Base-by-base conservation (phyloP, 495 filamentous ascomycete genomes). In the Jackrogersella multiformis region DNA sequence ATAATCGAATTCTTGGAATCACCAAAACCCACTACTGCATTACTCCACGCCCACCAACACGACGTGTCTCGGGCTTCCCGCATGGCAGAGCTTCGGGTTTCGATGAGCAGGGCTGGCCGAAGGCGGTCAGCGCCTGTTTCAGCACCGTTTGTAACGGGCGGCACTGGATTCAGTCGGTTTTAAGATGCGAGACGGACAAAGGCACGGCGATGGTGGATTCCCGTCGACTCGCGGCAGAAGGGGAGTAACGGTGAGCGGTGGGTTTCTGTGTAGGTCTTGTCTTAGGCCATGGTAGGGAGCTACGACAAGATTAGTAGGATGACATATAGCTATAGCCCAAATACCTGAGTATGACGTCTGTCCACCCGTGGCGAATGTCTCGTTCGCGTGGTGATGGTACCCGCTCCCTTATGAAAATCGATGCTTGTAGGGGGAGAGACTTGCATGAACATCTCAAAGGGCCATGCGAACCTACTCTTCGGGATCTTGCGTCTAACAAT, bases 401-500 rank as follows among this genome's bases (percentile, higher is more conserved):
- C 18, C 7, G 36, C 7, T 23, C 24, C 1, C 12, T 2, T 38
- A 5, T 26, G 42, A 56, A 61, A 45, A 53, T 28, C 34, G 16
- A 20, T 20, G 45, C 26, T 8, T 35, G 21, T 26, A 16, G 30
- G 10, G n/a, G 44, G 49, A 42, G 16, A 69, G 61, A 69, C 66
- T 41, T 57, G 56, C 56, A 52, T 56, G 23, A 24, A 24, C 35
- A 13, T 39, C 5, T 42, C 36, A 55, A 65, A 69, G 49, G 35
- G 38, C 12, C 13, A 35, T 48, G 36, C 8, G 24, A 39, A 58
- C 46, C 24, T 28, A 21, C 38, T 20, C 35, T 46, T 65, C 51
- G 45, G 38, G 2, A 48, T 46, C 51, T 42, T 65, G 30, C 38
- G 35, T 61, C 21, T 24, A 41, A 70, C 61, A 70, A 70, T 65